Evolutionary conservation across 129 eudicot species (phyloP).

Genomic region (Centrapalus pauciflorus): DNA sequence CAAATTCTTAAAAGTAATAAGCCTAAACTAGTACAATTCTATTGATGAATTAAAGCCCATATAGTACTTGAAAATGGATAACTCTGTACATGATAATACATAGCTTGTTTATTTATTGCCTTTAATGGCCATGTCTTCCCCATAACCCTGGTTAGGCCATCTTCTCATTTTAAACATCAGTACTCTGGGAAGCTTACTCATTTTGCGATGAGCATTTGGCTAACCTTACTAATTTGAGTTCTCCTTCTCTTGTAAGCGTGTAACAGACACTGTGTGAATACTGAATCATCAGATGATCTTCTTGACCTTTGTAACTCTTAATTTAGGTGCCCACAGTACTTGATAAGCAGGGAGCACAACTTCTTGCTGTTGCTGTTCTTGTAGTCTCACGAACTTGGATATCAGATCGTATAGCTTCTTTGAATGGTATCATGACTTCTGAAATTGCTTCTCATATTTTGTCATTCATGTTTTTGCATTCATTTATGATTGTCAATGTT

Average conservation of each 20-base stretch:
- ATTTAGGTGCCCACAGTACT: conserved; percentile 86
- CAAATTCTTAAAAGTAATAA: background rate
- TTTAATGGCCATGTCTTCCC: background rate
- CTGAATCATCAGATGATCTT: conserved; percentile 2
- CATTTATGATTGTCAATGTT: background rate
- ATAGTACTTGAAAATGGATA: background rate
- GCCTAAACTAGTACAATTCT: background rate
- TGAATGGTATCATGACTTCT: conserved; percentile 55
- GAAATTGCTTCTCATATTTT: background rate
- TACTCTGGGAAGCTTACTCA: background rate
- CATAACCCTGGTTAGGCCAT: background rate
- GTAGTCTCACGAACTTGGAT: conserved; percentile 93
- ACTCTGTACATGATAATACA: background rate
- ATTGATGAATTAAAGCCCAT: background rate
- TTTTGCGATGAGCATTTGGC: background rate
- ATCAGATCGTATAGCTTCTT: conserved; percentile 97
- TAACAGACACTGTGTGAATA: background rate
- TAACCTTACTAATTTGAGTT: background rate
- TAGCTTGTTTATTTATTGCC: background rate
- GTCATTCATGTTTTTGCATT: background rate
- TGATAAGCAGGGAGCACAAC: conserved; percentile 96
- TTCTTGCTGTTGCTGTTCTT: conserved; percentile 85
- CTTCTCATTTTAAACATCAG: background rate
- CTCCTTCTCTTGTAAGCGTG: conserved; percentile 3
- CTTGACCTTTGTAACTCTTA: conserved; percentile 25